Percentiles rank a stretch among this genome's conserved stretches.
Conservation (phyloP, 257 asterid genomes). For the Agastache rugosa region DNA sequence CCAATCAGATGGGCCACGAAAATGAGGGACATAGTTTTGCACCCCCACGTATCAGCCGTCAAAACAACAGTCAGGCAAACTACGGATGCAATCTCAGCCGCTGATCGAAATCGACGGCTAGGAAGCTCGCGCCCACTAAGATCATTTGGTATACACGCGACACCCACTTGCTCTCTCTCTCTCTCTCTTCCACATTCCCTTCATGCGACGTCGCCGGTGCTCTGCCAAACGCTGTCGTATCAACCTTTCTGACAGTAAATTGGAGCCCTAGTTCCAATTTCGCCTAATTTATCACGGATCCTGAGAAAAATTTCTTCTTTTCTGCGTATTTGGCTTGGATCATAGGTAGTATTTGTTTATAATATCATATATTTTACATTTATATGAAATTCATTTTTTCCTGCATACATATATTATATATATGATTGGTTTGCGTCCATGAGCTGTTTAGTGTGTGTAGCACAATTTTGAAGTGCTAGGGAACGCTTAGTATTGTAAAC, state of each 20-base stretch:
- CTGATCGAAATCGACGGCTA: constrained; percentile 46
- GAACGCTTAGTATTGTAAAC: constrained; percentile 15
- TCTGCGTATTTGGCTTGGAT: constrained; percentile 25
- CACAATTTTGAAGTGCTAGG: constrained; percentile 27
- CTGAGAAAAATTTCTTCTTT: background rate
- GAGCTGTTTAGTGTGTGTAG: constrained; percentile 13
- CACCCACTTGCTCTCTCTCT: constrained; percentile 43
- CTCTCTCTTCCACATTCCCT: constrained; percentile 24
- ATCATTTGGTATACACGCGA: constrained; percentile 42
- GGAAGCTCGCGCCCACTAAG: constrained; percentile 40
- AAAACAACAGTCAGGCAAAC: constrained; percentile 3
- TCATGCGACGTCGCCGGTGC: constrained; percentile 42
- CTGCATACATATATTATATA: background rate
- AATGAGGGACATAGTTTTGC: background rate
- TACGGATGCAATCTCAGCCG: constrained; percentile 37
- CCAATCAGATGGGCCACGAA: constrained; percentile 4
- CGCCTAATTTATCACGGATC: constrained; percentile 26
- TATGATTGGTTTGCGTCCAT: background rate
- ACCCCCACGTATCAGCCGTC: constrained; percentile 29
- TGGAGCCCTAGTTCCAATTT: constrained; percentile 28
- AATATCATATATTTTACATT: constrained; percentile 1
- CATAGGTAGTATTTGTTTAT: constrained; percentile 46
- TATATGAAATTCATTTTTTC: background rate
- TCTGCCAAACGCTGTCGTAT: constrained; percentile 38
- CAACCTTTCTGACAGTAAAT: background rate